These are phyloP conservation scores for Phyllosticta capitalensis DNA, from an alignment of 2,329 filamentous ascomycete genomes.

Conservation along the genomic window DNA sequence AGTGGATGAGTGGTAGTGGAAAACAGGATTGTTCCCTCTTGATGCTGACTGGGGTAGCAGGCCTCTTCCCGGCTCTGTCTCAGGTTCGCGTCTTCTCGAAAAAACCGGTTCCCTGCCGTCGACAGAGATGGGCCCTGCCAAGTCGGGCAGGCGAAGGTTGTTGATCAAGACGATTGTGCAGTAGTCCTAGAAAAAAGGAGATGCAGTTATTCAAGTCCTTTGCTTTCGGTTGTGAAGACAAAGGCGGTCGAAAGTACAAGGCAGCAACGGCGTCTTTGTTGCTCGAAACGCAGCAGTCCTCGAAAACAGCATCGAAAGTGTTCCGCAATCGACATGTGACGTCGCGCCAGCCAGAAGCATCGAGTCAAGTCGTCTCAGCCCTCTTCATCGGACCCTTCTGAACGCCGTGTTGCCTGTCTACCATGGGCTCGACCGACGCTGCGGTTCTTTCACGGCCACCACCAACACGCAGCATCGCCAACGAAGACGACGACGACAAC, in stretches of 20 bases:
- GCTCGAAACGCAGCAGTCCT: not conserved
- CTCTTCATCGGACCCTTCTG: not conserved
- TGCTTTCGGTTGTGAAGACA: not conserved
- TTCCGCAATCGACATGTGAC: not conserved
- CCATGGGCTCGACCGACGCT: not conserved
- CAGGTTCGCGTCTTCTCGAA: not conserved
- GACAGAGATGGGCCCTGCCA: not conserved
- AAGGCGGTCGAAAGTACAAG: not conserved
- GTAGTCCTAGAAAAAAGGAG: not conserved
- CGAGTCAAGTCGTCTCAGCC: not conserved
- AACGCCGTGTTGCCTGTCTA: not conserved
- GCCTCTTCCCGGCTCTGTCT: not conserved
- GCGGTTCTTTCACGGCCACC: not conserved
- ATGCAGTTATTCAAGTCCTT: not conserved
- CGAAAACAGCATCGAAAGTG: not conserved
- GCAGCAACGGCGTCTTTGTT: not conserved
- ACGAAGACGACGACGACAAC: not conserved
- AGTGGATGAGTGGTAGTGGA: not conserved
- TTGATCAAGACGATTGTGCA: too few relatives aligned
- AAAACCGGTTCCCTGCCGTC: not conserved
- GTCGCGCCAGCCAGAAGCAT: not conserved
- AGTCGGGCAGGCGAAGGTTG: not conserved
- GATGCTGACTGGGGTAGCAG: not conserved
- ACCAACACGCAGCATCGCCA: not conserved
- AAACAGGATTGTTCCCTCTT: not conserved